Conservation (phyloP, 129 eudicot species). For the Calendula officinalis region DNA sequence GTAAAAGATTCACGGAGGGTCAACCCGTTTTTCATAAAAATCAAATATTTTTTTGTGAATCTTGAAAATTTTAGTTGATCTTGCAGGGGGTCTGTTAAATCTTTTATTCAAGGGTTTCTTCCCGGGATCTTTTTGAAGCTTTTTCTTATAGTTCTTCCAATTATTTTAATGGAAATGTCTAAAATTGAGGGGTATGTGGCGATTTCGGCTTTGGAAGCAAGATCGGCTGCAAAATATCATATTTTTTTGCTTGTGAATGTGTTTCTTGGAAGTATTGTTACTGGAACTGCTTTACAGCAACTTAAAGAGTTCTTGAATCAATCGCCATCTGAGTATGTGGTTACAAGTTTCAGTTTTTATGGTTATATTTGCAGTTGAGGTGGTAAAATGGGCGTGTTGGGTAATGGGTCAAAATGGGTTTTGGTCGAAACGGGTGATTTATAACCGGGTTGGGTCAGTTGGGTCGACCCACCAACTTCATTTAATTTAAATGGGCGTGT, state of each 20-base stretch:
- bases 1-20: constrained; percentile 7
- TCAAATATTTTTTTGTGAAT: too few relatives aligned
- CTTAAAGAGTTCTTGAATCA: constrained; percentile 48
- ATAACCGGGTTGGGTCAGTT: too few relatives aligned
- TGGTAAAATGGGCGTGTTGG: too few relatives aligned
- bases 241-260: constrained; percentile 68
- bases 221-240: constrained; percentile 75
- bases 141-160: constrained; percentile 72
- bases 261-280: constrained; percentile 14
- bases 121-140: constrained; percentile 83
- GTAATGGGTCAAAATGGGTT: too few relatives aligned
- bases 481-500: too few relatives aligned
- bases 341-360: neutral
- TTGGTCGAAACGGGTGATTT: too few relatives aligned
- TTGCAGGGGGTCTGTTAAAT: constrained; percentile 47
- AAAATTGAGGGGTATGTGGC: constrained; percentile 79
- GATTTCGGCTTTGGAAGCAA: constrained; percentile 77
- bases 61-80: constrained; percentile 1
- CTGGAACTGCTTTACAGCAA: constrained; percentile 70
- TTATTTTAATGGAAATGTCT: constrained; percentile 77
- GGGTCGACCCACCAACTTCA: too few relatives aligned
- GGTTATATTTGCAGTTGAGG: too few relatives aligned
- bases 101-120: constrained; percentile 86
- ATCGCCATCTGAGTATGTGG: constrained; percentile 62
- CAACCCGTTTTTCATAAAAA: too few relatives aligned